Evolutionary conservation across 352 stramenopile genomes (phyloP).

Genomic region (Pythium sp.): DNA sequence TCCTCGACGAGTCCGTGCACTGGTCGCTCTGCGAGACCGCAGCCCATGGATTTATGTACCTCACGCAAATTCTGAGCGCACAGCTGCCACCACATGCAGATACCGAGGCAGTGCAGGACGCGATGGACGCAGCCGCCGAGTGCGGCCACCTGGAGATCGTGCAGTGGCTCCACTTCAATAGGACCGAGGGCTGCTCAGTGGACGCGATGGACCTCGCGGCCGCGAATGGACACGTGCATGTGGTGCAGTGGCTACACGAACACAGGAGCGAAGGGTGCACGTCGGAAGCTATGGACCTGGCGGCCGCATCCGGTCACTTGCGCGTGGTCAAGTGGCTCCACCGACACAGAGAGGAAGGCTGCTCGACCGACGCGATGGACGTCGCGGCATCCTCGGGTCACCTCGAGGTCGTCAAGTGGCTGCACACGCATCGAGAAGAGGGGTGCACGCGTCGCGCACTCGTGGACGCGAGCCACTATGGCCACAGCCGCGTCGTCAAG

Average conservation of each 20-base stretch:
- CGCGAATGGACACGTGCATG: slow-evolving; percentile 21
- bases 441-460: slow-evolving; percentile 62
- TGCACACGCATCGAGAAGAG: slow-evolving; percentile 36
- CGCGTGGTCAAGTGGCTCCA: slow-evolving; percentile 29
- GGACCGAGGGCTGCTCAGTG: slow-evolving; percentile 23
- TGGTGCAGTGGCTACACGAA: slow-evolving; percentile 31
- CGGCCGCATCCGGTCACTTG: slow-evolving; percentile 24
- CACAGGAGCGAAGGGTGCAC: slow-evolving; percentile 25
- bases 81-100: slow-evolving; percentile 10
- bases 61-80: slow-evolving; percentile 46
- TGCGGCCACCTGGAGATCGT: slow-evolving; percentile 23
- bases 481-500: slow-evolving; percentile 40
- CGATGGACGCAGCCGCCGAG: slow-evolving; percentile 27
- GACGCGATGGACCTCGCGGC: slow-evolving; percentile 34
- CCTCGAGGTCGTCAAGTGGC: slow-evolving; percentile 29
- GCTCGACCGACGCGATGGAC: slow-evolving; percentile 32
- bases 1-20: slow-evolving; percentile 41
- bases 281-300: slow-evolving; percentile 19
- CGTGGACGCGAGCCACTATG: slow-evolving; percentile 47
- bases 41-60: slow-evolving; percentile 37
- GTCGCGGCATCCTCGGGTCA: slow-evolving; percentile 35
- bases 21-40: slow-evolving; percentile 53
- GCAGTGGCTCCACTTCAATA: slow-evolving; percentile 26
- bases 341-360: slow-evolving; percentile 28
- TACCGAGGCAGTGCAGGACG: slow-evolving; percentile 19